phyloP scores from a whole-genome alignment of 2,329 filamentous ascomycete species.

The Rugonectria rugulosa region DNA sequence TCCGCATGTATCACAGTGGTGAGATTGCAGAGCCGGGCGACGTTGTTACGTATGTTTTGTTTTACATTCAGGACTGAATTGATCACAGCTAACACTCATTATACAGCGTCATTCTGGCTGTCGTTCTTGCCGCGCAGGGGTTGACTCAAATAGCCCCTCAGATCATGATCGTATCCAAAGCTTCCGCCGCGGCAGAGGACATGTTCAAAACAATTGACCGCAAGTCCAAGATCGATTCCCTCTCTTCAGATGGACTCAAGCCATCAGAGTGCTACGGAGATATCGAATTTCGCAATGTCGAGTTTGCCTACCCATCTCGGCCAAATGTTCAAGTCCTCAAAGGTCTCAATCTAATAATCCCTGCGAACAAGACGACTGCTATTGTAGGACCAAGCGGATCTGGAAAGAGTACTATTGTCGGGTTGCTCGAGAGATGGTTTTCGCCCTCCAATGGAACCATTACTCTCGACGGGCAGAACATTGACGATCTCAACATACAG shows the following conservation, averaged over 20 bases:
- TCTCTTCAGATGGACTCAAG: constrained; percentile 40
- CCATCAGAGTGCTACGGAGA: constrained; percentile 39
- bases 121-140: background rate
- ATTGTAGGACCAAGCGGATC: constrained; percentile 11
- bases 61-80: constrained; percentile 81
- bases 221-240: constrained; percentile 53
- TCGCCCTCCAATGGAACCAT: background rate
- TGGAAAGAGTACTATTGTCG: constrained; percentile 10
- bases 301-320: constrained; percentile 19
- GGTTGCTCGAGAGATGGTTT: constrained; percentile 4
- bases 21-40: constrained; percentile 49
- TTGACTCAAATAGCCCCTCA: background rate
- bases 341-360: background rate
- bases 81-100: background rate
- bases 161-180: constrained; percentile 46
- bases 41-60: constrained; percentile 80
- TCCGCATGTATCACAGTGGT: background rate
- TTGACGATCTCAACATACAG: constrained; percentile 11
- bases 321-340: background rate
- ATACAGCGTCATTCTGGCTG: background rate
- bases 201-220: constrained; percentile 86
- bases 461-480: background rate
- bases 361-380: constrained; percentile 3
- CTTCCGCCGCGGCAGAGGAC: constrained; percentile 79
- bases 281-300: constrained; percentile 52